phyloP scores from a whole-genome alignment of 257 asterid species.

The Ophiorrhiza pumila region DNA sequence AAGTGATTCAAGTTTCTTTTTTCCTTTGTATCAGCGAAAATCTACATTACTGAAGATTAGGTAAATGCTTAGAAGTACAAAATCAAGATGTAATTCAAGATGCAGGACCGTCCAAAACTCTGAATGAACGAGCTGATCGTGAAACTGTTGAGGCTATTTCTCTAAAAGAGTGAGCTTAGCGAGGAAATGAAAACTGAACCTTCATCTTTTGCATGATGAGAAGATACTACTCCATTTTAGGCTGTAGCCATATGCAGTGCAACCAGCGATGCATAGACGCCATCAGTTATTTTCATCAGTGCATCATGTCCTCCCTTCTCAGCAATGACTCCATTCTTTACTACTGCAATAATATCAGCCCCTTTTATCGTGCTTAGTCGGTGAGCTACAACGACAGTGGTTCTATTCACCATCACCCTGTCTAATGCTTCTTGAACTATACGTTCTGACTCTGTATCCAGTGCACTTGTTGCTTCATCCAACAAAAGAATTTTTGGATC shows the following conservation, averaged over 20 bases:
- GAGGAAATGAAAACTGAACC: background rate
- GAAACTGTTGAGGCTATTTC: background rate
- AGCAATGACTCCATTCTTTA: slow-evolving; percentile 61
- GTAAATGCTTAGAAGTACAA: background rate
- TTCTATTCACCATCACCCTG: slow-evolving; percentile 60
- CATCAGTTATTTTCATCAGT: slow-evolving; percentile 51
- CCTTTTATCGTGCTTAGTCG: slow-evolving; percentile 57
- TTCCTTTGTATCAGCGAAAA: background rate
- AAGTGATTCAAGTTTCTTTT: background rate
- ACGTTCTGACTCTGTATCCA: slow-evolving; percentile 69
- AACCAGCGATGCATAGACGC: slow-evolving; percentile 66
- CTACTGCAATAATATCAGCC: slow-evolving; percentile 66
- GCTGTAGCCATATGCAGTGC: slow-evolving; percentile 51
- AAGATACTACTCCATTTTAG: background rate
- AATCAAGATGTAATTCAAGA: background rate
- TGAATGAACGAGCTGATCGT: background rate
- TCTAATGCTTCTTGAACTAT: slow-evolving; percentile 70
- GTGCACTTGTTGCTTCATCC: slow-evolving; percentile 80
- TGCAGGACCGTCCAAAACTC: background rate
- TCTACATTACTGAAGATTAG: too few relatives aligned
- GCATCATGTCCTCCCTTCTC: slow-evolving; percentile 67
- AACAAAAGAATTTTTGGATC: slow-evolving; percentile 61
- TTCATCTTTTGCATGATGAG: background rate
- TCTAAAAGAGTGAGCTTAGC: background rate
- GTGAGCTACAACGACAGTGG: slow-evolving; percentile 75